Conservation (phyloP, 2,329 filamentous ascomycete species). For the Cladorrhinum sp. region DNA sequence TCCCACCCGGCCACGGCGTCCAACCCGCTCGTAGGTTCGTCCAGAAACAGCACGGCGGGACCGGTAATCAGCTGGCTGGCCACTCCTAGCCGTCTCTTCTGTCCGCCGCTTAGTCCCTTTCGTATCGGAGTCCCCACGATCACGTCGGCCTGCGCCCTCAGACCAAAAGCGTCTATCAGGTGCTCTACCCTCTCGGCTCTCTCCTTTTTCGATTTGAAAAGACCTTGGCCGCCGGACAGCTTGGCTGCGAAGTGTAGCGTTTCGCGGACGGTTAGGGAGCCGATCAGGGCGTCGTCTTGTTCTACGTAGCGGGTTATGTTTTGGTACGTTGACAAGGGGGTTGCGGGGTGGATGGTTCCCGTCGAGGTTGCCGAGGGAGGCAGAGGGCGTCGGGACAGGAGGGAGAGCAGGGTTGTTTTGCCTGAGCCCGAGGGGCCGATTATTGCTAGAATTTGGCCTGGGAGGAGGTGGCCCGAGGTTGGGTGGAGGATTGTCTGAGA, state of each 20-base stretch:
- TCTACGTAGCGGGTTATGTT: conserved; percentile 75
- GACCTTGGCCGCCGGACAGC: conserved; percentile 59
- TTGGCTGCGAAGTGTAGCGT: conserved; percentile 75
- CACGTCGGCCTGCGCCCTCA: conserved; percentile 64
- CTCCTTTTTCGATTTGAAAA: conserved; percentile 55
- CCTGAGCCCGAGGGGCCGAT: conserved; percentile 76
- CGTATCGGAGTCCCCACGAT: conserved; percentile 78
- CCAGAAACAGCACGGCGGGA: conserved; percentile 76
- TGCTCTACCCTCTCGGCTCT: conserved; percentile 60
- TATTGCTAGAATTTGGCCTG: conserved; percentile 70
- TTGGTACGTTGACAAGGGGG: conserved; percentile 56
- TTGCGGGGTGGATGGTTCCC: conserved; percentile 35
- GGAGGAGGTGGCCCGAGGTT: conserved; percentile 5
- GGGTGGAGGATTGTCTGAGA: conserved; percentile 7
- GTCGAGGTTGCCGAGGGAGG: conserved; percentile 43
- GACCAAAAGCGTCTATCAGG: conserved; percentile 69
- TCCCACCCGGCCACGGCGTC: conserved; percentile 76
- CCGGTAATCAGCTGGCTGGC: conserved; percentile 78
- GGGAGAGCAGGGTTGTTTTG: conserved; percentile 82
- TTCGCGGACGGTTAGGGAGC: conserved; percentile 75
- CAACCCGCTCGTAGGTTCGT: conserved; percentile 80
- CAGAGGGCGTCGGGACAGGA: conserved; percentile 60
- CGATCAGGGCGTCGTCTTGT: conserved; percentile 82
- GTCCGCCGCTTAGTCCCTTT: conserved; percentile 80
- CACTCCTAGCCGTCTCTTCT: conserved; percentile 77